phyloP scores from a whole-genome alignment of 2,329 filamentous ascomycete genomes.

The Leptographium lundbergii region DNA sequence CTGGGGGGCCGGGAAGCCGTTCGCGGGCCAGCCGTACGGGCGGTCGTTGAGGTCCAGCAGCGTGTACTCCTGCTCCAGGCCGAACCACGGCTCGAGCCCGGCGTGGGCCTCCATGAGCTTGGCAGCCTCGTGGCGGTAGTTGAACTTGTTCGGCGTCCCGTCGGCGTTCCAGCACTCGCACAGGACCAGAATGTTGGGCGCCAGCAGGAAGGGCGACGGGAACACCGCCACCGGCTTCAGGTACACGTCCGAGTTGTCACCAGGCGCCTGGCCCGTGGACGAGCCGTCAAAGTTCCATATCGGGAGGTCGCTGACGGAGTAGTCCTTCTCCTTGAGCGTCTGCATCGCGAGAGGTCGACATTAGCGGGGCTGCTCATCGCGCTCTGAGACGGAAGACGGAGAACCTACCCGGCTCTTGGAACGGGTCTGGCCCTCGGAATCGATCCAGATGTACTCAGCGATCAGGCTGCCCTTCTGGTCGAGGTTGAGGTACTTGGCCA shows the following conservation, averaged over 20 bases:
- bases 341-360: not conserved
- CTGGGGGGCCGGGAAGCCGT: slow-evolving; percentile 83
- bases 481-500: slow-evolving; percentile 83
- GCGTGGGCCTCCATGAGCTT: slow-evolving; percentile 83
- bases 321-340: slow-evolving; percentile 14
- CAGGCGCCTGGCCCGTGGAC: slow-evolving; percentile 62
- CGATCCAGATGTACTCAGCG: slow-evolving; percentile 63
- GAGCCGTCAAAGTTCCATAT: slow-evolving; percentile 74
- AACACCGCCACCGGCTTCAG: slow-evolving; percentile 36
- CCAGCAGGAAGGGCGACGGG: slow-evolving; percentile 68
- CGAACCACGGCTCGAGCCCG: slow-evolving; percentile 86
- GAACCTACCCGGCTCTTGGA: slow-evolving; percentile 88
- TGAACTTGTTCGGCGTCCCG: slow-evolving; percentile 95
- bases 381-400: no score
- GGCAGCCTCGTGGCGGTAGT: slow-evolving; percentile 85
- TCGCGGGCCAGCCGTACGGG: slow-evolving; percentile 84
- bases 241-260: slow-evolving; percentile 64
- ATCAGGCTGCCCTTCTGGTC: slow-evolving; percentile 82
- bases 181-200: slow-evolving; percentile 80
- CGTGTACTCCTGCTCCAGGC: slow-evolving; percentile 96
- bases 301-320: slow-evolving; percentile 43
- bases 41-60: slow-evolving; percentile 74
- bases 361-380: not conserved
- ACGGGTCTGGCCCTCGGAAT: slow-evolving; percentile 67
- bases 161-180: slow-evolving; percentile 90